Base-by-base conservation (phyloP, 2,329 filamentous ascomycete species). In the Colletotrichum kahawae region DNA sequence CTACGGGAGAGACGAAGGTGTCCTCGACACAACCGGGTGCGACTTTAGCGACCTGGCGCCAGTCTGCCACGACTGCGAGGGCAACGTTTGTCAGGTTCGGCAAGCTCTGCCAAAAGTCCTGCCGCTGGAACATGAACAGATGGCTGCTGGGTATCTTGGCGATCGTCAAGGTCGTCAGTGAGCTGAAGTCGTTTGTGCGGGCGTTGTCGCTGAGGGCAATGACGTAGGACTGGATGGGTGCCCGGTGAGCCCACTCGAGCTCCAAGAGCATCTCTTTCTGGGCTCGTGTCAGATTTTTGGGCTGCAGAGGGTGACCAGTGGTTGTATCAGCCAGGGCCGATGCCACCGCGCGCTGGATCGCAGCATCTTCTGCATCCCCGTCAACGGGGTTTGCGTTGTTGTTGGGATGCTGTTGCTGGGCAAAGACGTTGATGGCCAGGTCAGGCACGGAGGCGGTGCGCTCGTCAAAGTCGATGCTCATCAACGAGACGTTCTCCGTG, bases 251-350 rank as follows among this genome's bases (percentile, higher is more conserved):
- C 91, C 92, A 94, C 67, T 92, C 90, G 5, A 92, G 90, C 80
- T 94, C 92, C 48, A 93, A 83, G 2, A 95, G 82, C 90, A 93
- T 92, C 81, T 94, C 92, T 67, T 89, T 91, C 80, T 95, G 93
- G n/a, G 90, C 86, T 73, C 86, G 87, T 1, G 89, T 90, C n/a
- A 94, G 87, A 36, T 85, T 84, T 3, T 85, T 84, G 4, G 92
- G 92, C 54, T 88, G 87, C n/a, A 92, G 80, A 6, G 82, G 78
- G 43, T 77, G 69, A 34, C 83, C 76, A 80, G 77, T 73, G 79
- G 77, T 62, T 77, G 67, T 36, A 16, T 76, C 74, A 13, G 33
- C 38, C 14, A 74, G 27, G 57, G 56, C 77, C 56, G 54, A 76
- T 74, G 27, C 74, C 76, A 65, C 65, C 43, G 59, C 21, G 12